Conservation (phyloP, 768 basidiomycete species). For the Kwoniella sp. region DNA sequence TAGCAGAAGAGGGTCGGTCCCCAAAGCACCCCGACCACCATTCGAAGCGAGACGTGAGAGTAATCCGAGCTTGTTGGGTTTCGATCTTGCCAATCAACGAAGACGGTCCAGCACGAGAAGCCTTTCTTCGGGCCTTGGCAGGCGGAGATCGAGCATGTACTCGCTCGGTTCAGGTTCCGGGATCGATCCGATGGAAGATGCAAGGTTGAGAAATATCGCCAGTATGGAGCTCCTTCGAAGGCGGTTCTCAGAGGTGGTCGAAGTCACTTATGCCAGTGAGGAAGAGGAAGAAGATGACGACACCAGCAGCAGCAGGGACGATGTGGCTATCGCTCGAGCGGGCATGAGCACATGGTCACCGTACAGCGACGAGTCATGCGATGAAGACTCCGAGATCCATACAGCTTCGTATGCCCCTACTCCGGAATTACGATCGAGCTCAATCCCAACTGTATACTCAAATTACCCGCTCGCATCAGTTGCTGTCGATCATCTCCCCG, state of each 20-base stretch:
- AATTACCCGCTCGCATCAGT: conserved; percentile 43
- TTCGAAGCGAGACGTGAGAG: conserved; percentile 27
- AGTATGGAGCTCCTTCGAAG: conserved; percentile 40
- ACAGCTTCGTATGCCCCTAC: conserved; percentile 43
- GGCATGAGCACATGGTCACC: conserved; percentile 42
- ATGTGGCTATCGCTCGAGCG: conserved; percentile 19
- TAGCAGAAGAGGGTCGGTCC: conserved; percentile 19
- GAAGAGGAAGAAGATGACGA: conserved; percentile 33
- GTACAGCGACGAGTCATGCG: conserved; percentile 16
- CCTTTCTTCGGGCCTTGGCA: not conserved
- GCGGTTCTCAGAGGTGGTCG: conserved; percentile 49
- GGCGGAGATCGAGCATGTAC: conserved; percentile 34
- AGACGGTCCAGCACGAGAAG: conserved; percentile 26
- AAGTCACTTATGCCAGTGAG: conserved; percentile 32
- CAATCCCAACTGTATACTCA: conserved; percentile 27
- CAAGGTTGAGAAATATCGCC: conserved; percentile 35
- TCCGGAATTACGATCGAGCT: conserved; percentile 25
- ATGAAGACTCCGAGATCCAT: conserved; percentile 44
- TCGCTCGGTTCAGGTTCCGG: conserved; percentile 11
- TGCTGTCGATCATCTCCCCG: conserved; percentile 10
- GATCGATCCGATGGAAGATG: conserved; percentile 41
- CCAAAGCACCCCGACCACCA: conserved; percentile 9
- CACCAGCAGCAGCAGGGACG: no score
- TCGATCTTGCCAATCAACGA: conserved; percentile 30
- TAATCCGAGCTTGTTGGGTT: conserved; percentile 42